Base-by-base conservation (phyloP, 257 asterid genomes). In the Salvia hispanica region DNA sequence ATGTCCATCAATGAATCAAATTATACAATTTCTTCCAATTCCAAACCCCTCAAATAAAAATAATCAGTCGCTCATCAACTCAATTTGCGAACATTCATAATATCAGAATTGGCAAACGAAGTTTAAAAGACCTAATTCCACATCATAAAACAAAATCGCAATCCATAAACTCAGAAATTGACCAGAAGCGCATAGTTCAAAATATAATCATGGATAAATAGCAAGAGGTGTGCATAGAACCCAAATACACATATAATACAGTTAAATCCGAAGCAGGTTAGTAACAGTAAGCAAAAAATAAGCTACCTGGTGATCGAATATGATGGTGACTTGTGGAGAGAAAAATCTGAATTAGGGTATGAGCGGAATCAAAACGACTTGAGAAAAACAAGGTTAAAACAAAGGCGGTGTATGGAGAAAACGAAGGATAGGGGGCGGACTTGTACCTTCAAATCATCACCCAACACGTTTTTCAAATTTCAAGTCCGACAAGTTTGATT, bases 301-400 rank as follows among this genome's bases (percentile, higher is more conserved):
- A 0, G 34, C 18, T 37, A 70, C 74, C 69, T 60, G 74, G n/a
- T 21, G 4, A 70, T 37, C 52, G 50, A 58, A 9, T 10, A 25
- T 5, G 44, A n/a, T 9, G n/a, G 45, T 25, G 15, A 58, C 7
- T 25, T 48, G 18, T 8, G 18, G 44, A 11, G 44, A 11, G 54
- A 21, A 59, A 25, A 25, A 33, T n/a, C 54, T 13, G 33, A 46
- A 8, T 25, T 59, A 50, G 74, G 67, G 53, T 39, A 34, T 5
- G 42, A 50, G 34, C 6, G 6, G 50, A 68, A 9, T 14, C 36
- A 14, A 18, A 36, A 59, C 25, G 0, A 57, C 4, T 55, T 21
- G 25, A 21, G 25, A 21, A 21, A 21, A 21, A 21, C 25, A 21
- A 21, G 25, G 25, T 21, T 21, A 21, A 21, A 21, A 21, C 25